Percentiles rank a stretch among this genome's conserved stretches.
These are phyloP conservation scores for Myxozyma geophila DNA, from an alignment of 805 yeast species.

Conservation along the genomic window DNA sequence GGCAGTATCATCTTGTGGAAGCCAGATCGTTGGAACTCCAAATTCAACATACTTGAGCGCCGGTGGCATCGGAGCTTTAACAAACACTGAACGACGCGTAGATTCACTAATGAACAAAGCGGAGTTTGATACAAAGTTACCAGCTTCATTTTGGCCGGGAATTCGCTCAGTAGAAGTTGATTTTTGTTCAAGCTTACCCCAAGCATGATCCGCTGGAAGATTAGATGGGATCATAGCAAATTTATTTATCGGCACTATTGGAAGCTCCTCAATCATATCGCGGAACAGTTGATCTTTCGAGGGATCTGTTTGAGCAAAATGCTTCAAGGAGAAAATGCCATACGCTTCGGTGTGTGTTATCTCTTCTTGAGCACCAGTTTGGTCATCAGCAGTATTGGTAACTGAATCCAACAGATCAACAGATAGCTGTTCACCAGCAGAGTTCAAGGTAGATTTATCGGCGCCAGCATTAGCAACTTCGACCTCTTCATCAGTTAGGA, in stretches of 20 bases:
- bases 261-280: slow-evolving; percentile 45
- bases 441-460: too few species aligned
- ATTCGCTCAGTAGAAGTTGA: not conserved
- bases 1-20: slow-evolving; percentile 87
- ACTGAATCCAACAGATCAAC: not conserved
- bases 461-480: slow-evolving; percentile 24
- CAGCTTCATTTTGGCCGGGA: not conserved
- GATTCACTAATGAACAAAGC: slow-evolving; percentile 32
- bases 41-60: slow-evolving; percentile 75
- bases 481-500: slow-evolving; percentile 38
- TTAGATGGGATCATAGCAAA: slow-evolving; percentile 25
- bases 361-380: not conserved
- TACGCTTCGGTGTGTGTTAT: not conserved
- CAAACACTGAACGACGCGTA: slow-evolving; percentile 36
- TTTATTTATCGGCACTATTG: slow-evolving; percentile 41
- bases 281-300: slow-evolving; percentile 35
- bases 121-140: not conserved
- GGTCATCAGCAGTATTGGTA: not conserved
- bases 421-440: not conserved
- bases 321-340: slow-evolving; percentile 12
- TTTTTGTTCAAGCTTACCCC: slow-evolving; percentile 7
- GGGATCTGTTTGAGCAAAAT: slow-evolving; percentile 25
- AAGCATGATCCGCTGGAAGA: slow-evolving; percentile 9
- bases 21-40: slow-evolving; percentile 93
- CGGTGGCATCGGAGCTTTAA: slow-evolving; percentile 93